Conservation (phyloP, 2,329 filamentous ascomycete species). For the Sarocladiaceae sp. region DNA sequence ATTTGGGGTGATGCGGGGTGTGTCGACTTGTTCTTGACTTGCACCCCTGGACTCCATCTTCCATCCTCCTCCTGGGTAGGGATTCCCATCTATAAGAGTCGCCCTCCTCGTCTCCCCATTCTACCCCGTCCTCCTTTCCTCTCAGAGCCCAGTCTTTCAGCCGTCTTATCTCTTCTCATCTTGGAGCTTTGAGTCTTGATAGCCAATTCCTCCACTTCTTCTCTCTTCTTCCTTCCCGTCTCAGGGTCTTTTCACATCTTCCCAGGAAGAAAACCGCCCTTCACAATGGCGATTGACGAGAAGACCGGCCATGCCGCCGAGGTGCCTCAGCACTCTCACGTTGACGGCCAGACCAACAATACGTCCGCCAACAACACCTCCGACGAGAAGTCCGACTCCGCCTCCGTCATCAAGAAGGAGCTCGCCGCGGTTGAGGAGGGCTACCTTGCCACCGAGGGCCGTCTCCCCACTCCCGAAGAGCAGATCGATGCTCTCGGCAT, state of each 20-base stretch:
- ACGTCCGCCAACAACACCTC: not conserved
- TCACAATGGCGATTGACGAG: not conserved
- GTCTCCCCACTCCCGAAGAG: constrained; percentile 14
- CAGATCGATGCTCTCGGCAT: constrained; percentile 18
- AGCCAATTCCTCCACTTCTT: not conserved
- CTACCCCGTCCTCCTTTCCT: not conserved
- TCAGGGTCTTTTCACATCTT: too few species aligned
- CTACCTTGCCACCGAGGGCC: constrained; percentile 4
- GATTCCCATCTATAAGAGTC: not conserved
- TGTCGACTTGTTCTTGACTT: too few species aligned
- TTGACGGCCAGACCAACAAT: not conserved
- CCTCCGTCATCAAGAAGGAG: constrained; percentile 4
- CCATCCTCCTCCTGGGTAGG: not conserved
- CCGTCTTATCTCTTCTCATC: not conserved
- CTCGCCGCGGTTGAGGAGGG: not conserved
- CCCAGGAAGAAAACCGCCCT: not conserved
- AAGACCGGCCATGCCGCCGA: not conserved
- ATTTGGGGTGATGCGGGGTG: not conserved
- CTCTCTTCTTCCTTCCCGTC: too few species aligned
- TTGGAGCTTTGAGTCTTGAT: not conserved
- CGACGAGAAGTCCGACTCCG: not conserved
- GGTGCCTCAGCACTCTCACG: not conserved
- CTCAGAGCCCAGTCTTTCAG: not conserved
- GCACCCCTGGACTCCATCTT: too few species aligned
- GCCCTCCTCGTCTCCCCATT: not conserved